Base-by-base conservation (phyloP, 176 grass and related monocot species). In the Musa itinerans region DNA sequence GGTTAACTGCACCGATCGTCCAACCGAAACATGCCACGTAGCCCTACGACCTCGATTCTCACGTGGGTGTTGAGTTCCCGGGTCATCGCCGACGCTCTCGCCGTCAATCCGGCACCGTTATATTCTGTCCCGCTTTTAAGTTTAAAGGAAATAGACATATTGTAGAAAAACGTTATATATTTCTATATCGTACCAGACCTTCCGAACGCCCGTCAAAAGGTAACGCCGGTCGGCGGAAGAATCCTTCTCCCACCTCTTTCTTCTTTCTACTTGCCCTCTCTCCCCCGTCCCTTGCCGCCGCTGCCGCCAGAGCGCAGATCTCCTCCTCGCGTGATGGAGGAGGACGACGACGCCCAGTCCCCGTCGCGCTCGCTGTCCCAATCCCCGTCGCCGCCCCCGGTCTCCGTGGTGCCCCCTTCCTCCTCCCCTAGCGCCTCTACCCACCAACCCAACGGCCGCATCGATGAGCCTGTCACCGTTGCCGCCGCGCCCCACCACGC, bases 401-500 rank as follows among this genome's bases (percentile, higher is more conserved):
- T 50, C 63, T 50, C 62, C 5, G 12, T 63, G 11, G 50, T 50
- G 8, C 4, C 63, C 17, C 7, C 34, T 43, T 43, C 34, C 34
- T 43, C 62, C 62, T 51, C 61, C 61, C 55, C 34, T 43, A 55
- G 54, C 27, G 1, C 43, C 76, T 14, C 14, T 14, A 50, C 14
- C 50, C 23, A 81, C 71, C 86, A 87, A 29, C 78, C 85, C 71
- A 83, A 82, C 8, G 75, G 81, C 63, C 75, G 81, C 71, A 54
- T 25, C 76, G 48, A 48, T 20, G 76, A 17, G n/a, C 49, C 63
- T 23, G 62, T 26, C 76, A 63, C 70, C 56, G 59, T 59, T 29
- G 26, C 92, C 3, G 87, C 83, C 2, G 82, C 92, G 5, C 80
- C 88, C 8, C 74, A 83, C 9, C 68, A 82, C 12, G 64, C 63